Base-by-base conservation (phyloP, 352 stramenopile genomes). In the Thalassiosira pacifica region DNA sequence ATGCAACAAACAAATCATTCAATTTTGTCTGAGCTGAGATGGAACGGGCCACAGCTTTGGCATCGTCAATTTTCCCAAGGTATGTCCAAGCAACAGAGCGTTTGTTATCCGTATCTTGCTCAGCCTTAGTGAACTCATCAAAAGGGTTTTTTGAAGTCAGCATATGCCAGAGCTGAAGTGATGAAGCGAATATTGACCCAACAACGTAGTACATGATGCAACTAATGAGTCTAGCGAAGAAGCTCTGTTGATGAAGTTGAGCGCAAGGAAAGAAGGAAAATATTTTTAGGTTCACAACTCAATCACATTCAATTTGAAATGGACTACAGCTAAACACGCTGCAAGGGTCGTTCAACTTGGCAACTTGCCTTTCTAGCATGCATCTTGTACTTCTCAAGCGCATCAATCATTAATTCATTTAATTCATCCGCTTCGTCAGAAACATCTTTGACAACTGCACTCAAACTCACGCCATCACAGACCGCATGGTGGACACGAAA, bases 401-500 rank as follows among this genome's bases (percentile, higher is more conserved):
- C 31, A 52, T 65, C n/a, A 32, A 61, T 19, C n/a, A 88, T 79
- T 57, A 76, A 75, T 40, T 68, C 57, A 22, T 77, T 37, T 29
- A 88, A 57, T n/a, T 79, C 26, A 22, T 79, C 24, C 34, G 63
- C 60, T 45, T 88, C 82, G 48, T 88, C 77, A 27, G 66, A 53
- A 22, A 60, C 2, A 70, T 88, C 82, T 45, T 42, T 40, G 11
- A 88, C 45, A 48, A 74, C 66, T 4, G 60, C 48, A 34, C 42
- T 68, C 27, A 88, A 29, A 26, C 42, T 75, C 32, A 88, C 82
- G 27, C 82, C 82, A 80, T 88, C 82, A 5, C 64, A 76, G 5
- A 88, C 19, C 2, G 29, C 40, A 67, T 88, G 82, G 31, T 83
- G 75, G 9, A 65, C 64, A n/a, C 69, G 45, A 59, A 85, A 88